Evolutionary conservation across 2,329 filamentous ascomycete species (phyloP), one percentile per base, ranked within the genome.

Genomic region (Monosporascus sp.): DNA sequence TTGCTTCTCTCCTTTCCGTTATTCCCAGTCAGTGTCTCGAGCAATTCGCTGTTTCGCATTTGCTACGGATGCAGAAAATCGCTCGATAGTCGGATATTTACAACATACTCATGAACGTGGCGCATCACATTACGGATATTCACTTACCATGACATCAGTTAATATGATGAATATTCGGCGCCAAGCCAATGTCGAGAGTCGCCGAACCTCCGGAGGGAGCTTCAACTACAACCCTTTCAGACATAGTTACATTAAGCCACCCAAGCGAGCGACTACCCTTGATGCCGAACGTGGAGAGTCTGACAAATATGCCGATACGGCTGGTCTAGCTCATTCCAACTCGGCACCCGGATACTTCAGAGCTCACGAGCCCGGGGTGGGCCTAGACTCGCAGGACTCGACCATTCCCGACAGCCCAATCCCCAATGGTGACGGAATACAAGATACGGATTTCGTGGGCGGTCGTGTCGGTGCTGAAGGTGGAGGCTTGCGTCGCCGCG

Each of bases 341-440:
- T 26, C 43, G 20, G 43, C 43, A 19, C 43, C 43, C 9, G 22
- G 22, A n/a, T 24, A 46, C 9, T 20, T 24, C 6, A 31, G 22
- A 46, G 22, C 17, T 19, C 41, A 14, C 14, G 53, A 57, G 5
- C 50, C 50, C 38, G 48, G 50, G 44, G 58, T 60, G 38, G 51
- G 19, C 6, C 56, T 49, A 50, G 57, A 55, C 50, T 62, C 60
- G 20, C 60, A 63, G 37, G 57, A 56, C 43, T 59, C 59, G 4
- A 60, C 57, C 7, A 49, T 59, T 3, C 2, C 43, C n/a, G 43
- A 52, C 44, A 26, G 27, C 16, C 14, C 16, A 3, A 31, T 20
- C 17, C 16, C 26, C 26, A 19, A 17, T 37, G 52, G 50, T 17
- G 53, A 53, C 37, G 55, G 53, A 5, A 34, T 5, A 14, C 41